Conservation (phyloP, 352 stramenopile genomes). For the Phytophthora litchii region DNA sequence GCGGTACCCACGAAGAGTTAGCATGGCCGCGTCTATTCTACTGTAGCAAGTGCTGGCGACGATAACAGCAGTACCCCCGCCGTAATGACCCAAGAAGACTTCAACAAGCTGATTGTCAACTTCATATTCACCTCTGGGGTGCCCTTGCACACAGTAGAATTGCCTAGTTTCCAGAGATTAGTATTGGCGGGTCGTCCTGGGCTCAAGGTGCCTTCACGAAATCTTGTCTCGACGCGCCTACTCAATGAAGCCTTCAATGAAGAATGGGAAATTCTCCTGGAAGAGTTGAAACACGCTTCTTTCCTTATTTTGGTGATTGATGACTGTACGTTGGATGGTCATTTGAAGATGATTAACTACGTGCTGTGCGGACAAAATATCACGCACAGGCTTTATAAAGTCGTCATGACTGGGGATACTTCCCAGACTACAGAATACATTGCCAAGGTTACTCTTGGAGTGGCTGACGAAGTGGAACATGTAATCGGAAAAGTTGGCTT, state of each 20-base stretch:
- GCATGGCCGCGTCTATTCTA: too few relatives aligned
- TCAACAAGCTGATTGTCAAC: neutral
- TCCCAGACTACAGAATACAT: conserved; percentile 6
- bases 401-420: neutral
- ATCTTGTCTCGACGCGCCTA: too few relatives aligned
- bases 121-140: too few relatives aligned
- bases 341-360: conserved; percentile 10
- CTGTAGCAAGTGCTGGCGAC: too few relatives aligned
- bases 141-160: too few relatives aligned
- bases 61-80: too few relatives aligned
- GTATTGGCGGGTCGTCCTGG: too few relatives aligned
- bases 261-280: neutral
- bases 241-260: neutral
- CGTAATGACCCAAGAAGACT: neutral
- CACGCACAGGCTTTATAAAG: neutral
- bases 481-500: neutral
- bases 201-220: too few relatives aligned
- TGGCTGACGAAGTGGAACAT: conserved; percentile 3
- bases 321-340: neutral
- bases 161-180: too few relatives aligned
- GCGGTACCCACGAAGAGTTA: too few relatives aligned
- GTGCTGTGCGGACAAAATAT: conserved; percentile 2
- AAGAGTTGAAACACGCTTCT: neutral
- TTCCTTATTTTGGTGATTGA: neutral
- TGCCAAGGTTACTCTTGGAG: neutral